Percentiles rank a stretch among this genome's conserved stretches.
phyloP scores from a whole-genome alignment of 2,329 filamentous ascomycete species.

The Phaeoacremonium minimum region DNA sequence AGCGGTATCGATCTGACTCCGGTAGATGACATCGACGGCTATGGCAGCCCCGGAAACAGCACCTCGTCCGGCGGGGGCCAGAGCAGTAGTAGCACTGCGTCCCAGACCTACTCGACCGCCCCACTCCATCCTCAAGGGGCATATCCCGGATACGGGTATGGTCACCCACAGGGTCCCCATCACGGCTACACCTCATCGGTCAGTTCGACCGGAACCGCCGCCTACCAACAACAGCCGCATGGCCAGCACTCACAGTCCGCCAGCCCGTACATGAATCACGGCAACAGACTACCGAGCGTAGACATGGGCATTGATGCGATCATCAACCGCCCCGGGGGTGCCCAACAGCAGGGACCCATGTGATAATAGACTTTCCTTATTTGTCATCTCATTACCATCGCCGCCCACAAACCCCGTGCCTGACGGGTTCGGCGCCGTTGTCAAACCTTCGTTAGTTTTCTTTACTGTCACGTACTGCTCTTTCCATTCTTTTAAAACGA shows the following conservation, averaged over 20 bases:
- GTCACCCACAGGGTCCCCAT: slow-evolving; percentile 18
- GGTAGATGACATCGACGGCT: slow-evolving; percentile 54
- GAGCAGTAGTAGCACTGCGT: slow-evolving; percentile 22
- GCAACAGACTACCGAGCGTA: slow-evolving; percentile 46
- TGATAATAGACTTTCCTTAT: no score
- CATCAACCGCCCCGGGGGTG: slow-evolving; percentile 42
- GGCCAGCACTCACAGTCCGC: slow-evolving; percentile 28
- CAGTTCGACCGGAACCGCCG: slow-evolving; percentile 37
- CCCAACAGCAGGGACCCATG: slow-evolving; percentile 11
- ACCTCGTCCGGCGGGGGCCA: slow-evolving; percentile 38
- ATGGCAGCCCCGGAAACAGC: slow-evolving; percentile 50
- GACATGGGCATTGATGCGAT: slow-evolving; percentile 60
- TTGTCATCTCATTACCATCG: no score
- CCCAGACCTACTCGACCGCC: slow-evolving; percentile 13
- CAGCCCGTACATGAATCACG: slow-evolving; percentile 43
- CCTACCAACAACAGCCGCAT: slow-evolving; percentile 17
- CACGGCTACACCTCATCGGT: slow-evolving; percentile 51
- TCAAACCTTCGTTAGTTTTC: no score
- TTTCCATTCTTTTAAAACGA: no score
- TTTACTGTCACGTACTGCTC: no score
- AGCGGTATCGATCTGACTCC: slow-evolving; percentile 56
- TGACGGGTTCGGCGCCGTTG: no score
- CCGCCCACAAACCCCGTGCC: no score
- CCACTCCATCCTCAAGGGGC: slow-evolving; percentile 12
- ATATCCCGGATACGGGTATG: slow-evolving; percentile 18